phyloP scores from a whole-genome alignment of 2,329 filamentous ascomycete genomes.

The Fusarium mangiferae region DNA sequence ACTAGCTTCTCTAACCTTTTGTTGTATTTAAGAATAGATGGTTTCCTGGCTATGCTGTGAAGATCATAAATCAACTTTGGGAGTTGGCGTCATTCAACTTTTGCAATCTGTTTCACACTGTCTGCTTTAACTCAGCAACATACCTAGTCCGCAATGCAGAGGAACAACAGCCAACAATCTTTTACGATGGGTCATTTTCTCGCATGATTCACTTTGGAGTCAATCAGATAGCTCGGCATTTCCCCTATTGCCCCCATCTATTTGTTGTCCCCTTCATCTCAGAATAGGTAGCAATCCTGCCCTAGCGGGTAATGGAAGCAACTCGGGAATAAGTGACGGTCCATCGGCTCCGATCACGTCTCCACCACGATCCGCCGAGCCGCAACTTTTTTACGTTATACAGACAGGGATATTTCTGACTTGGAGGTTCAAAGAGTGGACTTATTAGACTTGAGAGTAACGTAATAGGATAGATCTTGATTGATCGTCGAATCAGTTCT shows the following conservation, averaged over 20 bases:
- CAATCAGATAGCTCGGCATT: too few species aligned
- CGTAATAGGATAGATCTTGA: conserved; percentile 12
- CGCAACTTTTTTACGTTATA: conserved; percentile 27
- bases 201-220: too few species aligned
- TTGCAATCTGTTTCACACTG: too few species aligned
- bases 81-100: too few species aligned
- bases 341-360: neutral
- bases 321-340: neutral
- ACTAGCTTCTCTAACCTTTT: neutral
- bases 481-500: neutral
- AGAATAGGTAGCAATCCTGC: neutral
- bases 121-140: too few species aligned
- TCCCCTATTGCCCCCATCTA: too few species aligned
- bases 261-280: neutral
- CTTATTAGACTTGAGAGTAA: conserved; percentile 3
- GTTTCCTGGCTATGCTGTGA: too few species aligned
- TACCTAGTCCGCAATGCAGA: too few species aligned
- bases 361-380: conserved; percentile 14
- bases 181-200: too few species aligned
- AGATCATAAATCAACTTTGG: too few species aligned
- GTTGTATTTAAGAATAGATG: too few species aligned
- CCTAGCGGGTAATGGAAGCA: neutral
- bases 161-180: too few species aligned
- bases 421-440: neutral
- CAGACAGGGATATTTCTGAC: conserved; percentile 2